Evolutionary conservation across 148 eudicot species (phyloP).

Genomic region (Diospyros lotus): DNA sequence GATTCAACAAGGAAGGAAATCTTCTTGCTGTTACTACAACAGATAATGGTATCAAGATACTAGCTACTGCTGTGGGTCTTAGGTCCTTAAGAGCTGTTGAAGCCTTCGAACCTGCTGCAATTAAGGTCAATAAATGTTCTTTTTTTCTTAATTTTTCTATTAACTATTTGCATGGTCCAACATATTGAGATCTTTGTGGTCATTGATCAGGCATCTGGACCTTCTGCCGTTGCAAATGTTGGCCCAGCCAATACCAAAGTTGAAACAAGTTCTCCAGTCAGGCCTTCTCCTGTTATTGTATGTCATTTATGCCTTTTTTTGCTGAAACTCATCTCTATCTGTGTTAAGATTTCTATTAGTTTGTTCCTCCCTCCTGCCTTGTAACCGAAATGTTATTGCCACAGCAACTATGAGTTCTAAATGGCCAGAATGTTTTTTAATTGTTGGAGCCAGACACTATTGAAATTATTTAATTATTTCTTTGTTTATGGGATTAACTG

Average conservation of each 20-base stretch:
- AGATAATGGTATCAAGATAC: slow-evolving; percentile 75
- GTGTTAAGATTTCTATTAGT: background rate
- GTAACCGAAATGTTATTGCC: background rate
- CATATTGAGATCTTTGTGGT: background rate
- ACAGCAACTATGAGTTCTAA: background rate
- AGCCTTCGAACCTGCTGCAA: slow-evolving; percentile 53
- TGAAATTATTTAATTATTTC: background rate
- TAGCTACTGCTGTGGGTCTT: slow-evolving; percentile 61
- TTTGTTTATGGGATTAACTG: no score
- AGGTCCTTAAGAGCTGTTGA: slow-evolving; percentile 63
- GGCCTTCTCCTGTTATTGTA: slow-evolving; percentile 49
- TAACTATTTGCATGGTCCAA: no score
- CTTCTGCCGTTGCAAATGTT: slow-evolving; percentile 44
- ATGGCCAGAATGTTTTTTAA: background rate
- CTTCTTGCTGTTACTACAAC: slow-evolving; percentile 76
- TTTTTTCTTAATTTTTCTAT: background rate
- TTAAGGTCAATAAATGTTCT: slow-evolving; percentile 44
- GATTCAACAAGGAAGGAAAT: slow-evolving; percentile 89
- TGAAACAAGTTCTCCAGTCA: slow-evolving; percentile 56
- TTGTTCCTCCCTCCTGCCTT: background rate
- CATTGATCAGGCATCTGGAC: slow-evolving; percentile 35
- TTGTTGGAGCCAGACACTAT: background rate
- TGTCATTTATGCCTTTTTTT: slow-evolving; percentile 8
- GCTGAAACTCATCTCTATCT: background rate
- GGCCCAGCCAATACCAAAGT: slow-evolving; percentile 45